Conservation (phyloP, 2,329 filamentous ascomycete genomes). For the Ilyonectria robusta region DNA sequence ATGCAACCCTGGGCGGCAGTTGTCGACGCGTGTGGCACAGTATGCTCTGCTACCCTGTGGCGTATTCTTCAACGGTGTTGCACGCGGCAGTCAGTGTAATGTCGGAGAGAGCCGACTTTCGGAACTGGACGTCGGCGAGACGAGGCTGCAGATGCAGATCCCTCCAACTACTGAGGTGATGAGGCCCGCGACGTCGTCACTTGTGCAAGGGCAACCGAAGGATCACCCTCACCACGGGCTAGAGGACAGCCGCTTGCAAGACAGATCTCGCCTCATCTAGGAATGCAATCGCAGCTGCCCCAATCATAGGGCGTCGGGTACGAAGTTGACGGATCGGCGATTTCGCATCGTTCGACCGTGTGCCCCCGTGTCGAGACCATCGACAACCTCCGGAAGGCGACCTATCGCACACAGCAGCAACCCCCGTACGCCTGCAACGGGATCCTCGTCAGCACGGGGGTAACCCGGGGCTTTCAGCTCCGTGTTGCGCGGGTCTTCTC, state of each 20-base stretch:
- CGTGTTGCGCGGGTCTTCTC: conserved; percentile 7
- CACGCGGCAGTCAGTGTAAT: background rate
- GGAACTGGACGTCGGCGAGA: background rate
- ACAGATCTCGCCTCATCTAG: background rate
- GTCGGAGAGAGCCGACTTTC: background rate
- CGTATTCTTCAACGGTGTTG: conserved; percentile 3
- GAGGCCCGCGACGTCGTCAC: background rate
- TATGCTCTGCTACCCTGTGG: conserved; percentile 20
- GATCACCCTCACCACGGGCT: background rate
- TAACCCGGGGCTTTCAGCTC: background rate
- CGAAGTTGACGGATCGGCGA: conserved; percentile 4
- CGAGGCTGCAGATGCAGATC: background rate
- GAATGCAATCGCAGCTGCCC: background rate
- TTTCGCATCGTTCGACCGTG: conserved; percentile 3
- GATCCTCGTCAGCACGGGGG: background rate
- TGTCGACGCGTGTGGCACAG: background rate
- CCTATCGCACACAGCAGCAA: background rate
- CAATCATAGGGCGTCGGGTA: background rate
- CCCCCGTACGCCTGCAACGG: conserved; percentile 10
- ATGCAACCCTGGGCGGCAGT: conserved; percentile 25
- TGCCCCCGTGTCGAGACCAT: background rate
- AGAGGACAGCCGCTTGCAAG: background rate
- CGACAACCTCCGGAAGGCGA: background rate
- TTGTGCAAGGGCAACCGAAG: background rate
- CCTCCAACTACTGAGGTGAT: background rate